Evolutionary conservation across 2,329 filamentous ascomycete genomes (phyloP).

Genomic region (Erysiphe pulchra): DNA sequence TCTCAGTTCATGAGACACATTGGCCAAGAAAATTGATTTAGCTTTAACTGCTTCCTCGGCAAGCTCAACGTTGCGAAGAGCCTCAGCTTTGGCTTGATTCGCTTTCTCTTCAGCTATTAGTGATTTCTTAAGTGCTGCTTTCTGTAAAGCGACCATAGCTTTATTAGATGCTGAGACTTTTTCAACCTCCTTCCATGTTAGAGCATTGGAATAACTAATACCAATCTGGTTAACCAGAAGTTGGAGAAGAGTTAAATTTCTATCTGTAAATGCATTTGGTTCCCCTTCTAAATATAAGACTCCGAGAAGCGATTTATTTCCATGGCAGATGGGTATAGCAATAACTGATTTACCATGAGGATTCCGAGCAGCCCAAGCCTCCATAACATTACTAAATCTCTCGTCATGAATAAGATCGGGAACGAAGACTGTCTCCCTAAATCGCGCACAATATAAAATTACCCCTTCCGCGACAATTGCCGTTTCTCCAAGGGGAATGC

Average conservation of each 20-base stretch:
- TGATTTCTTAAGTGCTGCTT: conserved; percentile 44
- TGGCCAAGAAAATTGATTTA: conserved; percentile 57
- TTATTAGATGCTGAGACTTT: conserved; percentile 56
- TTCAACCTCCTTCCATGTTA: conserved; percentile 44
- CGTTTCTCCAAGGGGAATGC: conserved; percentile 36
- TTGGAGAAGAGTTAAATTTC: conserved; percentile 38
- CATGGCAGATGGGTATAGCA: conserved; percentile 55
- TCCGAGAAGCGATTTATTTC: conserved; percentile 41
- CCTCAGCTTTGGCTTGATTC: conserved; percentile 49
- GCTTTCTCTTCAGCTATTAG: conserved; percentile 50
- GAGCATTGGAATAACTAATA: conserved; percentile 42
- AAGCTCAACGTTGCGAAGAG: conserved; percentile 53
- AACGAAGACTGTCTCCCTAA: conserved; percentile 49
- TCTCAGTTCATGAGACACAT: conserved; percentile 58
- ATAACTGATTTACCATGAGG: conserved; percentile 50
- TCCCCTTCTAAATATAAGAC: conserved; percentile 53
- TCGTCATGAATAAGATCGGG: conserved; percentile 51
- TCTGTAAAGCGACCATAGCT: conserved; percentile 55
- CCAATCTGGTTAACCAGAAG: conserved; percentile 57
- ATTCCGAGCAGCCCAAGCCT: conserved; percentile 41
- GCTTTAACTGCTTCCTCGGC: conserved; percentile 66
- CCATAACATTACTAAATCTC: conserved; percentile 49
- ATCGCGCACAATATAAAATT: conserved; percentile 50
- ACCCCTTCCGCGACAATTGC: conserved; percentile 52
- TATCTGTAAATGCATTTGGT: conserved; percentile 51